phyloP scores from a whole-genome alignment of 257 asterid genomes.

The Schizonepeta tenuifolia region DNA sequence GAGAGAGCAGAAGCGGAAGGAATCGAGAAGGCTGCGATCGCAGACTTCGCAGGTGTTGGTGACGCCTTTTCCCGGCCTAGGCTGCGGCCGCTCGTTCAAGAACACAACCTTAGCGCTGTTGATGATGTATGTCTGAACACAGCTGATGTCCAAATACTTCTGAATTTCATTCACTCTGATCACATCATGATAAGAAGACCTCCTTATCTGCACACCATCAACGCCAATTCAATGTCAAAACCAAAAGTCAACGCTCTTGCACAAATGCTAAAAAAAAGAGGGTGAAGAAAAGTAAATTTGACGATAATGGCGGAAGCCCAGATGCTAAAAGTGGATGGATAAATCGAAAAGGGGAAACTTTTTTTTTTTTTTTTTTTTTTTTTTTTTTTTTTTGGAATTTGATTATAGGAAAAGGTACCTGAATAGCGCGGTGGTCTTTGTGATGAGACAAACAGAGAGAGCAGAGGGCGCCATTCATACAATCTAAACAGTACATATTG shows the following conservation, averaged over 20 bases:
- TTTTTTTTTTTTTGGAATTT: background rate
- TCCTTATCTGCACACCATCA: slow-evolving; percentile 58
- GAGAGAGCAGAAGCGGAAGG: slow-evolving; percentile 87
- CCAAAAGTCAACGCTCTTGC: slow-evolving; percentile 43
- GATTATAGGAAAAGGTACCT: slow-evolving; percentile 52
- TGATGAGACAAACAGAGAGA: slow-evolving; percentile 55
- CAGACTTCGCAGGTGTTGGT: slow-evolving; percentile 84
- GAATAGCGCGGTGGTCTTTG: slow-evolving; percentile 62
- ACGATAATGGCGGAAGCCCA: slow-evolving; percentile 36
- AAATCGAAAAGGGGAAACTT: background rate
- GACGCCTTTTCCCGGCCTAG: slow-evolving; percentile 87
- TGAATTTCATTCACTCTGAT: slow-evolving; percentile 81
- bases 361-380: background rate
- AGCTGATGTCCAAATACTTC: slow-evolving; percentile 69
- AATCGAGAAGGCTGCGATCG: slow-evolving; percentile 79
- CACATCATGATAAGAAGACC: slow-evolving; percentile 93
- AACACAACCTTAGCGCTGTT: slow-evolving; percentile 86
- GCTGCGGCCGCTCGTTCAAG: slow-evolving; percentile 87
- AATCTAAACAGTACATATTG: slow-evolving; percentile 66
- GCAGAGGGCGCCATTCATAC: slow-evolving; percentile 63
- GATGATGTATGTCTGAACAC: slow-evolving; percentile 78
- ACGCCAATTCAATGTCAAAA: background rate
- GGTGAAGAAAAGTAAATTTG: background rate
- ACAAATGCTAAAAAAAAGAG: background rate
- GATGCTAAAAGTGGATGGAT: slow-evolving; percentile 13